Percentiles rank a stretch among this genome's conserved stretches.
phyloP scores from a whole-genome alignment of 345 rosid species.

The Brassica juncea region DNA sequence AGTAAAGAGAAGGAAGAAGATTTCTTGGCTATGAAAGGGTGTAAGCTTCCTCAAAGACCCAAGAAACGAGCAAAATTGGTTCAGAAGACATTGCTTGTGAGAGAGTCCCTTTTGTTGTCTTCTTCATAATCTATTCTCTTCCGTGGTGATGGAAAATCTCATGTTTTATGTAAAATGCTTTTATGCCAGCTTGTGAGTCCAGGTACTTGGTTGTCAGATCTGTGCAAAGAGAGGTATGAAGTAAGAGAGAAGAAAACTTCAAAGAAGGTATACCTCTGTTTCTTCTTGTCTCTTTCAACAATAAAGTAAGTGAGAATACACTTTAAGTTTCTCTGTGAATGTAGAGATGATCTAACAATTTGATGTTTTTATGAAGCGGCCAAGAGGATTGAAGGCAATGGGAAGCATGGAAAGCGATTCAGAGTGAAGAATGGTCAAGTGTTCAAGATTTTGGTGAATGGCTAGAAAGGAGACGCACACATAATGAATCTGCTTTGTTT shows the following conservation, averaged over 20 bases:
- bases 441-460: slow-evolving; percentile 25
- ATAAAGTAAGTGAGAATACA: not conserved
- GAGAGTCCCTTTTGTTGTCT: slow-evolving; percentile 40
- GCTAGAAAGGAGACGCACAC: slow-evolving; percentile 14
- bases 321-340: not conserved
- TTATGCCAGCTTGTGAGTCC: slow-evolving; percentile 76
- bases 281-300: not conserved
- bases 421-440: slow-evolving; percentile 29
- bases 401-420: slow-evolving; percentile 67
- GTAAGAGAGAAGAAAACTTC: slow-evolving; percentile 92
- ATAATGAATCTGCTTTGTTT: slow-evolving; percentile 3
- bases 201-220: slow-evolving; percentile 86
- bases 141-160: not conserved
- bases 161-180: slow-evolving; percentile 2
- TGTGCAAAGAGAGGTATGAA: slow-evolving; percentile 83
- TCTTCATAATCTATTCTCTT: not conserved
- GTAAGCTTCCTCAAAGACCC: slow-evolving; percentile 92
- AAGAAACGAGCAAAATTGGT: slow-evolving; percentile 86
- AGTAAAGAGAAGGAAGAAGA: slow-evolving; percentile 95
- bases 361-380: slow-evolving; percentile 43
- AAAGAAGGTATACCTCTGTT: slow-evolving; percentile 61
- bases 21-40: slow-evolving; percentile 93
- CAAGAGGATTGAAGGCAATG: slow-evolving; percentile 70
- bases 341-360: slow-evolving; percentile 7
- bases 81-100: slow-evolving; percentile 75